Conservation (phyloP, 495 filamentous ascomycete genomes). For the Talaromyces trachyspermus region DNA sequence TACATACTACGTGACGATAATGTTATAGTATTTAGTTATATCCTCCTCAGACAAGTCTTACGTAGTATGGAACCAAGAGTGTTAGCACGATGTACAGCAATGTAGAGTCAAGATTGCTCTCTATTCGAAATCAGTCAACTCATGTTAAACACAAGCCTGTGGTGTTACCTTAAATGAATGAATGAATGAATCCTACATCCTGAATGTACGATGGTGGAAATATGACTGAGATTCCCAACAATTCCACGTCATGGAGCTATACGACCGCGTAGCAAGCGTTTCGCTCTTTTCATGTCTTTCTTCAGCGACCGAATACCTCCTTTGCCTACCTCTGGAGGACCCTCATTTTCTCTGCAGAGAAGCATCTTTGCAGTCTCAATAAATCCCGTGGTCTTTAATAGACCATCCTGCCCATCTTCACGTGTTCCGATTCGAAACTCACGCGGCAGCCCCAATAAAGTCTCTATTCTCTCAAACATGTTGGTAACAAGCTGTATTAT, state of each 20-base stretch:
- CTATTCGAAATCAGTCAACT: too few relatives aligned
- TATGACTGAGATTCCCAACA: too few relatives aligned
- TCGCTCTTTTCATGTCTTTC: not conserved
- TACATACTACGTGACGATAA: too few relatives aligned
- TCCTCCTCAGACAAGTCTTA: too few relatives aligned
- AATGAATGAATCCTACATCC: too few relatives aligned
- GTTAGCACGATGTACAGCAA: too few relatives aligned
- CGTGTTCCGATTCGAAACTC: slow-evolving; percentile 1
- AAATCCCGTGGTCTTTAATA: not conserved
- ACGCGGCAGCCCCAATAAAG: not conserved
- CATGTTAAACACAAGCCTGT: too few relatives aligned
- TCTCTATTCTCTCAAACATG: slow-evolving; percentile 3
- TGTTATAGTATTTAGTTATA: too few relatives aligned
- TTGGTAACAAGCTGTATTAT: not conserved
- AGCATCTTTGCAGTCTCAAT: not conserved
- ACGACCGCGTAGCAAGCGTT: not conserved
- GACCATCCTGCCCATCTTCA: not conserved
- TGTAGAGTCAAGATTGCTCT: too few relatives aligned
- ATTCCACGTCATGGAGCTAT: slow-evolving; percentile 1
- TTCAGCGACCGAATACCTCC: not conserved
- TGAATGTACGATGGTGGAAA: too few relatives aligned
- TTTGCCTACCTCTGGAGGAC: not conserved
- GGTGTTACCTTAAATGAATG: too few relatives aligned
- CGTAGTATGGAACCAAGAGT: too few relatives aligned
- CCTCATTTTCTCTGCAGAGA: not conserved